A percentile compares a stretch with the other conserved stretches of the same genome.
Conservation (phyloP, 129 eudicot genomes). For the Flaveria bidentis region DNA sequence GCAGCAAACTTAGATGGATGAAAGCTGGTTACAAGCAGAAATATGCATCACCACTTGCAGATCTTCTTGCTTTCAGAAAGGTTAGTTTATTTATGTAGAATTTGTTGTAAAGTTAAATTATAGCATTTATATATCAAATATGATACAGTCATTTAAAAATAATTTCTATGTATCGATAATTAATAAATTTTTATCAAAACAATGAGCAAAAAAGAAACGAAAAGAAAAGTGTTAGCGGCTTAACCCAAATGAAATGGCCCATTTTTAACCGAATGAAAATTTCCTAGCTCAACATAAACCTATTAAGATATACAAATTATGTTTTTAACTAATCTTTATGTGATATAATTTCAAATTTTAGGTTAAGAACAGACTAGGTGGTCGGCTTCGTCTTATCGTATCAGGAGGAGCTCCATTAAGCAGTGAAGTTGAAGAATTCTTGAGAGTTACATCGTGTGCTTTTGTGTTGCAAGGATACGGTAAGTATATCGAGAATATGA, state of each 20-base stretch:
- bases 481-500: conserved; percentile 24
- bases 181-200: too few relatives aligned
- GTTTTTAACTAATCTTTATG: not conserved
- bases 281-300: not conserved
- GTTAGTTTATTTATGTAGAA: conserved; percentile 29
- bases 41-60: conserved; percentile 86
- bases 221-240: too few relatives aligned
- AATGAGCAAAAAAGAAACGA: too few relatives aligned
- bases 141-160: too few relatives aligned
- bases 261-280: not conserved
- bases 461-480: conserved; percentile 98
- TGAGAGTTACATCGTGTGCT: conserved; percentile 94
- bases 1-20: conserved; percentile 95
- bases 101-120: not conserved
- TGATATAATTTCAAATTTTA: conserved; percentile 8
- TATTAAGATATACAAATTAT: not conserved
- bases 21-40: conserved; percentile 80
- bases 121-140: too few relatives aligned
- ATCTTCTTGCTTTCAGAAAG: conserved; percentile 94
- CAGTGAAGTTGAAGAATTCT: conserved; percentile 89
- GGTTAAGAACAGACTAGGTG: conserved; percentile 88
- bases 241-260: too few relatives aligned
- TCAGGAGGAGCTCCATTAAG: conserved; percentile 96
- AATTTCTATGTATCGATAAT: too few relatives aligned
- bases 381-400: conserved; percentile 82